These are phyloP conservation scores for Corymbia maculata DNA, from an alignment of 345 rosid species.

Conservation along the genomic window DNA sequence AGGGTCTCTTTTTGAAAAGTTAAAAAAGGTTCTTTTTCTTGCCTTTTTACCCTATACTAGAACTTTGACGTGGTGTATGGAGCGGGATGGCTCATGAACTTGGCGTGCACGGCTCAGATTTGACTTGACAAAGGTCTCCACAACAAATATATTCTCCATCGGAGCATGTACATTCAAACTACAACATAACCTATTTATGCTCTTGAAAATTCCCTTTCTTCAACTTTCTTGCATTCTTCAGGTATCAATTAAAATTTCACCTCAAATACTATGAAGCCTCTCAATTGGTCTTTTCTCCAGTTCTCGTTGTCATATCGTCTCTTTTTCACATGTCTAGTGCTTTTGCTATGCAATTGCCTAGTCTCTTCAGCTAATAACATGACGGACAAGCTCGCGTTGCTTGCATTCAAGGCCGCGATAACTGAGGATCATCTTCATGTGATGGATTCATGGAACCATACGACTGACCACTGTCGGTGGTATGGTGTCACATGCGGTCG, in stretches of 20 bases:
- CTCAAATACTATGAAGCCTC: background rate
- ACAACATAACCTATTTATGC: background rate
- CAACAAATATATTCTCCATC: background rate
- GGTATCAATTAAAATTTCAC: background rate
- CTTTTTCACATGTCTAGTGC: background rate
- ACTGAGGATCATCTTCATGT: background rate
- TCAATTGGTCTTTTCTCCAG: background rate
- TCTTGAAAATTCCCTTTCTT: background rate
- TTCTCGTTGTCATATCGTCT: background rate
- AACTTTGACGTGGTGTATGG: background rate
- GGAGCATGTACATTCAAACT: background rate
- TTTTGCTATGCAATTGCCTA: background rate
- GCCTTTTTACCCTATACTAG: accelerated
- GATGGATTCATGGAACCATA: background rate
- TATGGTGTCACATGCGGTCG: background rate
- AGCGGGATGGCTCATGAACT: background rate
- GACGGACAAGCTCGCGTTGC: background rate
- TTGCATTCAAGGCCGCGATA: background rate
- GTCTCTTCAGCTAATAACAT: slow-evolving; percentile 8
- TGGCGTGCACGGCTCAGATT: background rate
- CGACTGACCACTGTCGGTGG: background rate
- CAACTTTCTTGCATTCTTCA: background rate
- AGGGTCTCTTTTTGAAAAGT: too few relatives aligned
- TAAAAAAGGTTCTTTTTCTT: too few relatives aligned
- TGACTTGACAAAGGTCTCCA: background rate